These are phyloP conservation scores for Penicillium freii DNA, from an alignment of 2,329 filamentous ascomycete genomes.

Conservation along the genomic window DNA sequence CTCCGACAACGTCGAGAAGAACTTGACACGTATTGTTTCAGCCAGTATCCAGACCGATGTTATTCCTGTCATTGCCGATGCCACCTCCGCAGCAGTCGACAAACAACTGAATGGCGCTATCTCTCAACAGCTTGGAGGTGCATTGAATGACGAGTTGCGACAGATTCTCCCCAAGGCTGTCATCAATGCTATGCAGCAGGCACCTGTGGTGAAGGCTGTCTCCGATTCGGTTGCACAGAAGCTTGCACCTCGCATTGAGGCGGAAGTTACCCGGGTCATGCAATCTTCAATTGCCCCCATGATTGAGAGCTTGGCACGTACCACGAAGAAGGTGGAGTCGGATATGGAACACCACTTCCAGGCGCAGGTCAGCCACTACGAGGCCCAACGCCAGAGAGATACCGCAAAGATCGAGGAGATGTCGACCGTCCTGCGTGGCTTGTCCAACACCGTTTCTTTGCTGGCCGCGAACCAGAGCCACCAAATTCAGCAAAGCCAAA, in stretches of 20 bases:
- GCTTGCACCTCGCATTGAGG: conserved; percentile 67
- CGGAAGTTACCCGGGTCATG: conserved; percentile 62
- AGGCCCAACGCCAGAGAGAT: conserved; percentile 54
- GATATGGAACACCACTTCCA: conserved; percentile 65
- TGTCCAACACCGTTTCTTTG: conserved; percentile 53
- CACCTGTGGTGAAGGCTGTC: conserved; percentile 69
- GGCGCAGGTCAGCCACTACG: conserved; percentile 52
- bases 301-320: conserved; percentile 64
- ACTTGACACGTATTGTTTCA: conserved; percentile 72
- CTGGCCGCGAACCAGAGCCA: conserved; percentile 46
- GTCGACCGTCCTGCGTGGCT: conserved; percentile 51
- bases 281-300: conserved; percentile 64
- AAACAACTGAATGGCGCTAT: conserved; percentile 70
- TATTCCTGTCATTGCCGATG: conserved; percentile 69
- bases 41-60: conserved; percentile 72
- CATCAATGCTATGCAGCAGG: conserved; percentile 67
- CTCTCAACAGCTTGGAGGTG: conserved; percentile 62
- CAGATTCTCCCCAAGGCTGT: conserved; percentile 66
- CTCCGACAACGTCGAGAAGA: conserved; percentile 70
- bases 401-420: conserved; percentile 62
- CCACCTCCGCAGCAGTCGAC: conserved; percentile 66
- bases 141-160: conserved; percentile 71
- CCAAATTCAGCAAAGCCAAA: conserved; percentile 30
- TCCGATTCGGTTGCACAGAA: conserved; percentile 68
- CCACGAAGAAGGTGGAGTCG: conserved; percentile 64